phyloP scores from a whole-genome alignment of 2,329 filamentous ascomycete genomes.

The Cucurbitaria berberidis region DNA sequence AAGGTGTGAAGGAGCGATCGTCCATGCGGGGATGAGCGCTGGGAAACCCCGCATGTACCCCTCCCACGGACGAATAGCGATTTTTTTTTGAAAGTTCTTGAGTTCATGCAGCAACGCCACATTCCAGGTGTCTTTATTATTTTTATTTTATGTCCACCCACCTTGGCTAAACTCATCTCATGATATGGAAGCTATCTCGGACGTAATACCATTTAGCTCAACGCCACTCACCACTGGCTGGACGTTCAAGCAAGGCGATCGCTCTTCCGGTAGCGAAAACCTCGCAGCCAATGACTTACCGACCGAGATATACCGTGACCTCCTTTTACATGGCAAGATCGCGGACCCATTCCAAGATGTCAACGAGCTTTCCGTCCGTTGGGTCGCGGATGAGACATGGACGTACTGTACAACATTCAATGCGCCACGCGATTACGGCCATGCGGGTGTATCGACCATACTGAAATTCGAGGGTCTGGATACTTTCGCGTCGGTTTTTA shows the following conservation, averaged over 20 bases:
- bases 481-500: constrained; percentile 64
- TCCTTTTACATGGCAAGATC: constrained; percentile 55
- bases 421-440: constrained; percentile 39
- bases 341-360: constrained; percentile 57
- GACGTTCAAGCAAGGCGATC: constrained; percentile 55
- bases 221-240: constrained; percentile 38
- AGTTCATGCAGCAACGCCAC: neutral
- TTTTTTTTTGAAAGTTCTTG: neutral
- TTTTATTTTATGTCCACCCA: neutral
- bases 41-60: neutral
- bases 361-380: constrained; percentile 57
- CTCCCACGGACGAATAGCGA: neutral
- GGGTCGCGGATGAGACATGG: constrained; percentile 57
- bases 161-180: neutral
- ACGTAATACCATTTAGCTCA: constrained; percentile 2
- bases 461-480: constrained; percentile 69
- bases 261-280: constrained; percentile 46
- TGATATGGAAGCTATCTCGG: neutral
- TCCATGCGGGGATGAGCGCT: neutral
- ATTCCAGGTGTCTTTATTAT: no score
- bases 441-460: constrained; percentile 43
- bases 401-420: constrained; percentile 47
- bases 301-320: constrained; percentile 56
- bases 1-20: no score
- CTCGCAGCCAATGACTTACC: constrained; percentile 52